Conservation (phyloP, 2,329 filamentous ascomycete genomes). For the Pyricularia sp. region DNA sequence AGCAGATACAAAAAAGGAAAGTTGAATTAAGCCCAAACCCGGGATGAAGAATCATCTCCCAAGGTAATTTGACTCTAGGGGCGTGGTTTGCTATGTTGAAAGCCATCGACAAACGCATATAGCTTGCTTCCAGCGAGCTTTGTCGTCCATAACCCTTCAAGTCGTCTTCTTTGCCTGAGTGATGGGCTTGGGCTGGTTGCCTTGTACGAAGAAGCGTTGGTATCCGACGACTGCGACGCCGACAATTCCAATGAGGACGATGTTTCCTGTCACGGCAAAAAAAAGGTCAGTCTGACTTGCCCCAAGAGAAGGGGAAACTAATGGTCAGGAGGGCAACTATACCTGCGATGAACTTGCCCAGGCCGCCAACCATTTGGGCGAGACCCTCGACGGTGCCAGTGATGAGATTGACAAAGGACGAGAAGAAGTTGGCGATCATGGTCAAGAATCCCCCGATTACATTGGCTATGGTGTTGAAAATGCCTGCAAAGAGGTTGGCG, state of each 20-base stretch:
- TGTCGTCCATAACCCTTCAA: neutral
- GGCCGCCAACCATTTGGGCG: conserved; percentile 23
- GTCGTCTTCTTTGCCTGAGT: conserved; percentile 10
- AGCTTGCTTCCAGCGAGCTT: neutral
- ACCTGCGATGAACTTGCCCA: conserved; percentile 25
- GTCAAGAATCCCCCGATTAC: conserved; percentile 20
- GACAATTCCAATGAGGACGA: conserved; percentile 20
- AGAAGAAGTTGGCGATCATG: conserved; percentile 22
- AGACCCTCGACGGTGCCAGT: conserved; percentile 22
- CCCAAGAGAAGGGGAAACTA: neutral
- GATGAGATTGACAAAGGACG: conserved; percentile 21
- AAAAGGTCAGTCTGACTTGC: neutral
- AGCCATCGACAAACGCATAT: neutral
- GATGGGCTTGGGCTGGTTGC: conserved; percentile 8
- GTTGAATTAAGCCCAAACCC: neutral
- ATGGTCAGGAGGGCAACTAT: neutral
- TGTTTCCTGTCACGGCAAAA: conserved; percentile 17
- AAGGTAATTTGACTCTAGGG: neutral
- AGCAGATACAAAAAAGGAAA: neutral
- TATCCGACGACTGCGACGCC: conserved; percentile 19
- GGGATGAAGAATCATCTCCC: neutral
- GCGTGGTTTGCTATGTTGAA: neutral
- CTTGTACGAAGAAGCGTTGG: conserved; percentile 19
- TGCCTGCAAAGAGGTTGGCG: conserved; percentile 26
- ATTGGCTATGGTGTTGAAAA: conserved; percentile 21